These are phyloP conservation scores for Botrytis medusae DNA, from an alignment of 2,329 filamentous ascomycete species.

Conservation along the genomic window DNA sequence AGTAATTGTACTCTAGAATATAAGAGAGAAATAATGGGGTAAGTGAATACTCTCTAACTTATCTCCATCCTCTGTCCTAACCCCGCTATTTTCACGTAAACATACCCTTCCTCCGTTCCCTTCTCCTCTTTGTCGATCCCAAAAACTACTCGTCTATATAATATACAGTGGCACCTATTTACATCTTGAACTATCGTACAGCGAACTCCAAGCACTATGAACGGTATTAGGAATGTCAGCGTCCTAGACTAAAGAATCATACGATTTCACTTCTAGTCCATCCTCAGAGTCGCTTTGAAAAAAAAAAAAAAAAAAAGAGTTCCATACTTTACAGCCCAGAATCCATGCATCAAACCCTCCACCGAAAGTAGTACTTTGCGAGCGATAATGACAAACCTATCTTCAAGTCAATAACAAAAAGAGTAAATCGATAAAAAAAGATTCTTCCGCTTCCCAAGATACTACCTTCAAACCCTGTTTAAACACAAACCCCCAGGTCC, in stretches of 20 bases:
- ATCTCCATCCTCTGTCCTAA: not conserved
- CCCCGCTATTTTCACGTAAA: not conserved
- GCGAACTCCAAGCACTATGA: rapidly evolving
- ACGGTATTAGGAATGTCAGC: rapidly evolving
- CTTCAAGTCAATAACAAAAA: not conserved
- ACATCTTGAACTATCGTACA: not conserved
- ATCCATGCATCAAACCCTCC: not conserved
- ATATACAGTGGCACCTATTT: not conserved
- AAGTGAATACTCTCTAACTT: not conserved
- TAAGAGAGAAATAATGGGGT: not conserved
- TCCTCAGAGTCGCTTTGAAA: not conserved
- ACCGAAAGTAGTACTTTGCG: rapidly evolving
- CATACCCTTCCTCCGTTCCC: not conserved
- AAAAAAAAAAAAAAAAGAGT: not conserved
- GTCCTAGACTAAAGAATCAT: not conserved
- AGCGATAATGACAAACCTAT: not conserved
- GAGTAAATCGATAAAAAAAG: not conserved
- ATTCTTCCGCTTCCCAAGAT: not conserved
- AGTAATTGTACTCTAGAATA: not conserved
- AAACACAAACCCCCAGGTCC: too few relatives aligned
- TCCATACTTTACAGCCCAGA: not conserved
- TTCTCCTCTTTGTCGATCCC: not conserved
- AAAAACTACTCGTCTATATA: not conserved
- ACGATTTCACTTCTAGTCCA: not conserved
- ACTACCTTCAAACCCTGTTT: not conserved